Conservation (phyloP, 345 rosid genomes). For the Syzygium oleosum region DNA sequence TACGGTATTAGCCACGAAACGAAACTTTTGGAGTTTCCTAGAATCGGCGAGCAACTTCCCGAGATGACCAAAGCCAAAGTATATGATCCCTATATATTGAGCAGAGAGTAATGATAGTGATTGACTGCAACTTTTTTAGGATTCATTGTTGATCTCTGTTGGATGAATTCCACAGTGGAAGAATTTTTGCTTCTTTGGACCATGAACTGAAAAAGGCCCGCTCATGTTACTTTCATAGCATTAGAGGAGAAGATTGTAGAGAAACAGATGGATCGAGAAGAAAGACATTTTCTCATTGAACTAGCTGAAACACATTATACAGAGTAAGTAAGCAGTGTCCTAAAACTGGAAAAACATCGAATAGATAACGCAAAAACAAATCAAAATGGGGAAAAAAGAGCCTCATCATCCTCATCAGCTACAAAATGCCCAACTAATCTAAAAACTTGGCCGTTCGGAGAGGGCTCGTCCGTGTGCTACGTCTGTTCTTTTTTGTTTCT, state of each 20-base stretch:
- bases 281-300: background rate
- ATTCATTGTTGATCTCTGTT: background rate
- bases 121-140: background rate
- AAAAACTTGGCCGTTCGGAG: background rate
- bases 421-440: background rate
- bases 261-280: background rate
- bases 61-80: background rate
- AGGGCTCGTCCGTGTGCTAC: background rate
- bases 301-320: background rate
- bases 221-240: background rate
- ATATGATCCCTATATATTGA: background rate
- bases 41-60: background rate
- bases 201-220: background rate
- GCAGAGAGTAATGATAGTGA: background rate
- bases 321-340: background rate
- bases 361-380: background rate
- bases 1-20: background rate
- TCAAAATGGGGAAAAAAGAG: background rate
- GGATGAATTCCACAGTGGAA: background rate
- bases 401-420: slow-evolving; percentile 4
- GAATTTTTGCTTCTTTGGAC: background rate
- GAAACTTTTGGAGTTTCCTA: background rate
- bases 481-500: background rate
- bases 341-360: background rate
- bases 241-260: background rate